Evolutionary conservation across 495 filamentous ascomycete species (phyloP).

Genomic region (Penicillium macrosclerotiorum): DNA sequence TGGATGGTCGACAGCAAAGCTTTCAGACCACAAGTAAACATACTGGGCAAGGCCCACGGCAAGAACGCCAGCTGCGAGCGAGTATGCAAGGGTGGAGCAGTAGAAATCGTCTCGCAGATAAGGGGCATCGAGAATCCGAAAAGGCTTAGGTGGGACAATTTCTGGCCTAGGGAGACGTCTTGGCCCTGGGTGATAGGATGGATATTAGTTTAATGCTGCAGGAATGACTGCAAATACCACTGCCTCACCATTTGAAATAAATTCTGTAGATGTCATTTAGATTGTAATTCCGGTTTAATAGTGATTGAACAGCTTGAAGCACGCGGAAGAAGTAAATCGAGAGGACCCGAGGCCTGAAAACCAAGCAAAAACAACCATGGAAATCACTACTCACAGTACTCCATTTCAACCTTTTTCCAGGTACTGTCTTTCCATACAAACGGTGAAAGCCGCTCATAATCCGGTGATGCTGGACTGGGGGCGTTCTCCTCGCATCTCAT

Average conservation of each 20-base stretch:
- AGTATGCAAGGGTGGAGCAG: slow-evolving; percentile 89
- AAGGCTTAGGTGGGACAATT: slow-evolving; percentile 66
- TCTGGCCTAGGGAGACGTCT: slow-evolving; percentile 10
- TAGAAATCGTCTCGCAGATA: slow-evolving; percentile 92
- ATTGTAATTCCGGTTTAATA: slow-evolving; percentile 3
- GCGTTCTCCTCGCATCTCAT: slow-evolving; percentile 14
- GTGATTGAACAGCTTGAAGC: not conserved
- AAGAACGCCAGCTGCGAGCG: slow-evolving; percentile 64
- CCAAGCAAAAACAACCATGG: not conserved
- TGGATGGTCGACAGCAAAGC: slow-evolving; percentile 50
- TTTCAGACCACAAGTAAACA: slow-evolving; percentile 89
- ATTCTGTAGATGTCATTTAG: slow-evolving; percentile 3
- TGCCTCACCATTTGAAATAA: slow-evolving; percentile 4
- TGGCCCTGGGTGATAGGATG: slow-evolving; percentile 23
- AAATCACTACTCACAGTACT: slow-evolving; percentile 45
- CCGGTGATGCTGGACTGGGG: slow-evolving; percentile 28
- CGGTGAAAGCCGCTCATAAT: slow-evolving; percentile 34
- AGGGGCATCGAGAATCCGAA: slow-evolving; percentile 88
- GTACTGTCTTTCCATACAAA: slow-evolving; percentile 57
- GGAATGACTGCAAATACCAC: not conserved
- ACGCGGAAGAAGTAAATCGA: not conserved
- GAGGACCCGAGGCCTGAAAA: not conserved
- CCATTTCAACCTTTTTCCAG: slow-evolving; percentile 53
- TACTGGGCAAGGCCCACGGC: slow-evolving; percentile 81
- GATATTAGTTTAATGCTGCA: slow-evolving; percentile 9